phyloP scores from a whole-genome alignment of 106 monocot genomes.

The Hemerocallis citrina region DNA sequence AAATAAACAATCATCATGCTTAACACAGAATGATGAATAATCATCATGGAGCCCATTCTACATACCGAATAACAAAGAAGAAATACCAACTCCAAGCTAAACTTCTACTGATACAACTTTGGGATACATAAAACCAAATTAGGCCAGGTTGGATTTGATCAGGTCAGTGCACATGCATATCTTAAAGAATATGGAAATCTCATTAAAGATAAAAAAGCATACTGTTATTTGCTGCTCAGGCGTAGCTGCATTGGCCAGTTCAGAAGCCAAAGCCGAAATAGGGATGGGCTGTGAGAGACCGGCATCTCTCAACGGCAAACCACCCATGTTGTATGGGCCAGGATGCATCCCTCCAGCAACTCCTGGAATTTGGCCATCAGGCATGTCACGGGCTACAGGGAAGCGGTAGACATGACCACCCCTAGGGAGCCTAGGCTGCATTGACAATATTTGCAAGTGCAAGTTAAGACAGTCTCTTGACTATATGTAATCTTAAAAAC shows the following conservation, averaged over 20 bases:
- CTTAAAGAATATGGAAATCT: too few relatives aligned
- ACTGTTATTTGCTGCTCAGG: constrained; percentile 63
- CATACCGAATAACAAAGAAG: too few relatives aligned
- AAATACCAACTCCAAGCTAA: too few relatives aligned
- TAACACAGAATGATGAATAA: too few relatives aligned
- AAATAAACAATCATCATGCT: too few relatives aligned
- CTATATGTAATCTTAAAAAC: too few relatives aligned
- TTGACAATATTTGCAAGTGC: not conserved
- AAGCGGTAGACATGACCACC: constrained; percentile 63
- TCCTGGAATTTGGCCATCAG: constrained; percentile 37
- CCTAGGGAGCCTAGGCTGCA: constrained; percentile 40
- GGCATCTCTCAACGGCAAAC: constrained; percentile 19
- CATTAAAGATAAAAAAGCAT: constrained; percentile 3
- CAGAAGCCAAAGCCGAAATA: constrained; percentile 38
- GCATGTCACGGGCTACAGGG: constrained; percentile 52
- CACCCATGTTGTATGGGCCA: constrained; percentile 39
- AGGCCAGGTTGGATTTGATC: too few relatives aligned
- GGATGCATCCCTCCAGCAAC: constrained; percentile 31
- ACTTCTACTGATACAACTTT: too few relatives aligned
- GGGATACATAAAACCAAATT: too few relatives aligned
- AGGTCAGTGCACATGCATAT: too few relatives aligned
- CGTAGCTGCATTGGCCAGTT: constrained; percentile 41
- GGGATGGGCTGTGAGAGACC: constrained; percentile 41
- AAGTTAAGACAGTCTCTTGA: not conserved
- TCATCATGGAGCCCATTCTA: too few relatives aligned